Percentiles rank a stretch among this genome's conserved stretches.
Conservation (phyloP, 352 stramenopile species). For the Pythium aristosporum region DNA sequence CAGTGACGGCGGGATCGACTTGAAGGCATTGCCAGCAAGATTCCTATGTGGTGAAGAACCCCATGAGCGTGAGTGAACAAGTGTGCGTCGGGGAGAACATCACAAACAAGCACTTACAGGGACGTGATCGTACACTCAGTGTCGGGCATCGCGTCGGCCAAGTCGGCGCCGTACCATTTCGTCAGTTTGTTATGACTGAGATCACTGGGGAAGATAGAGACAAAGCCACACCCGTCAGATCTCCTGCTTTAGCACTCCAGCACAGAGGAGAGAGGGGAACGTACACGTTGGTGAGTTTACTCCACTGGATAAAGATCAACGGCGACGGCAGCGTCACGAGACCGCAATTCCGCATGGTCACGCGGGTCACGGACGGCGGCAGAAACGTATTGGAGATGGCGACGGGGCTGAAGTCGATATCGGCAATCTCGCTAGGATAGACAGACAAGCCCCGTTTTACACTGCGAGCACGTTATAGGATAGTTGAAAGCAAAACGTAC, state of each 20-base stretch:
- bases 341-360: constrained; percentile 2
- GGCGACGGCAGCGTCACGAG: not conserved
- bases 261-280: not conserved
- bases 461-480: not conserved
- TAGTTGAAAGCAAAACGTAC: constrained; percentile 1
- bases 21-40: constrained; percentile 7
- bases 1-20: constrained; percentile 3
- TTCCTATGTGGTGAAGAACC: not conserved
- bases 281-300: constrained; percentile 1
- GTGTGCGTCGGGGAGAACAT: not conserved
- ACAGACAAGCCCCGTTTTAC: not conserved
- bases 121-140: not conserved
- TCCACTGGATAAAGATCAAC: not conserved
- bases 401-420: constrained; percentile 3
- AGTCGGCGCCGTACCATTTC: not conserved
- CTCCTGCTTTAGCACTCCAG: not conserved
- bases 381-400: not conserved
- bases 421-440: constrained; percentile 6
- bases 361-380: not conserved
- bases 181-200: constrained; percentile 7
- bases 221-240: not conserved
- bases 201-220: not conserved
- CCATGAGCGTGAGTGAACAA: not conserved
- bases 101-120: constrained; percentile 1
- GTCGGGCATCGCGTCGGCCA: not conserved